A percentile compares a stretch with the other conserved stretches of the same genome.
phyloP scores from a whole-genome alignment of 352 stramenopile genomes.

The Pythium brassicae region DNA sequence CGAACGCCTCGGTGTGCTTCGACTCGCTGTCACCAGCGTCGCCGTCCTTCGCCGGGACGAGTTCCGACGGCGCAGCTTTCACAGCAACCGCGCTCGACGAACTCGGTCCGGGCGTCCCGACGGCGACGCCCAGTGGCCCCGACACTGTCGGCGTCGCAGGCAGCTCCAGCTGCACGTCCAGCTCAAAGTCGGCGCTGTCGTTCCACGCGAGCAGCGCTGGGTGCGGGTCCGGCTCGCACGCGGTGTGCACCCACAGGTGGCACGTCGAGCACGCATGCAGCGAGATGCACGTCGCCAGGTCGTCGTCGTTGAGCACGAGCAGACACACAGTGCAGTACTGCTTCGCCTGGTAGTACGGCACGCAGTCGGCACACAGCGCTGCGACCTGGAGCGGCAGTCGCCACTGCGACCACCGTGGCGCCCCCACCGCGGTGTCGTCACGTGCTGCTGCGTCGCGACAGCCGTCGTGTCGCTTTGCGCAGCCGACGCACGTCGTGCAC shows the following conservation, averaged over 20 bases:
- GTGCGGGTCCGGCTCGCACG: constrained; percentile 73
- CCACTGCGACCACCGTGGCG: constrained; percentile 61
- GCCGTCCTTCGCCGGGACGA: neutral
- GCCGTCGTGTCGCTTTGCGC: constrained; percentile 14
- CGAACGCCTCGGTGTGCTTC: constrained; percentile 61
- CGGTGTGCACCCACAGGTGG: constrained; percentile 72
- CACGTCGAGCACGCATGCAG: constrained; percentile 74
- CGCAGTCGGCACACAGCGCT: constrained; percentile 59
- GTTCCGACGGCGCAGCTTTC: neutral
- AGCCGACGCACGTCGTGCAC: constrained; percentile 66
- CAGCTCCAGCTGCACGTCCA: constrained; percentile 42
- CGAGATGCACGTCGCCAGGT: constrained; percentile 37
- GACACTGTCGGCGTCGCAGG: constrained; percentile 6
- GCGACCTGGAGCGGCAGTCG: constrained; percentile 55
- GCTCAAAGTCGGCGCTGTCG: constrained; percentile 32
- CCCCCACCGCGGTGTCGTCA: too few species aligned
- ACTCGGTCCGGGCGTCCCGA: neutral
- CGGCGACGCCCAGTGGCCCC: neutral
- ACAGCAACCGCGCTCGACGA: neutral
- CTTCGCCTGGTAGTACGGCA: constrained; percentile 56
- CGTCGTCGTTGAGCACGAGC: constrained; percentile 34
- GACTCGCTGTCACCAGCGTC: constrained; percentile 4
- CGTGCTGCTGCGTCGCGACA: constrained; percentile 1
- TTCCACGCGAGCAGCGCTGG: constrained; percentile 41
- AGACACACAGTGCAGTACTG: constrained; percentile 78